These are phyloP conservation scores for Phytopythium sindhum DNA, from an alignment of 352 stramenopile species.

Conservation along the genomic window DNA sequence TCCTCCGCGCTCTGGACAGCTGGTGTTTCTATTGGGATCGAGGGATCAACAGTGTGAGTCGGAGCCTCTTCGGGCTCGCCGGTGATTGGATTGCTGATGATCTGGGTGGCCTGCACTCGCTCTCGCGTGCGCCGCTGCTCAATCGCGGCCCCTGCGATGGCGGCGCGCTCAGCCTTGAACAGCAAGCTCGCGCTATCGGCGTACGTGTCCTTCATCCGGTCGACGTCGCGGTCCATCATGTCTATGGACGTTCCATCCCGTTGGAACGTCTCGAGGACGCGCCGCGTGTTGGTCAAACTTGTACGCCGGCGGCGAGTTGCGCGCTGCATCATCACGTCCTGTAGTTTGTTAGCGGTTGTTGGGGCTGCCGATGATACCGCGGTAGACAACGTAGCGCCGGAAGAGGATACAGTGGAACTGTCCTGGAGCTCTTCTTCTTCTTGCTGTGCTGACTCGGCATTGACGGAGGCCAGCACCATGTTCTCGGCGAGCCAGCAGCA, in stretches of 20 bases:
- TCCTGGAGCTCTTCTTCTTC: not conserved
- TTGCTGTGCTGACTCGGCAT: not conserved
- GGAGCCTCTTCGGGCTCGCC: slow-evolving; percentile 31
- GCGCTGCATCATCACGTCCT: not conserved
- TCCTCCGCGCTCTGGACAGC: not conserved
- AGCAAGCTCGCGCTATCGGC: slow-evolving; percentile 36
- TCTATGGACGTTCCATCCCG: slow-evolving; percentile 23
- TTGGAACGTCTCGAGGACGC: slow-evolving; percentile 45
- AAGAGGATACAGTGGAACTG: not conserved
- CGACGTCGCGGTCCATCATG: slow-evolving; percentile 24
- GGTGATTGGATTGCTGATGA: slow-evolving; percentile 41
- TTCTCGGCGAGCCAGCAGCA: slow-evolving; percentile 69
- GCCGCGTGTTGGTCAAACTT: slow-evolving; percentile 35
- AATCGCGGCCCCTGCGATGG: slow-evolving; percentile 12
- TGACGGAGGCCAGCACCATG: slow-evolving; percentile 18
- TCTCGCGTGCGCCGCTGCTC: slow-evolving; percentile 10
- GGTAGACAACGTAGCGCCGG: not conserved
- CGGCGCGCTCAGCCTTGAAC: slow-evolving; percentile 44
- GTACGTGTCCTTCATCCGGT: slow-evolving; percentile 50
- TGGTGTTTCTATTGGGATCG: not conserved
- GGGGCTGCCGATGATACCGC: not conserved
- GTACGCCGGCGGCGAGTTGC: slow-evolving; percentile 21
- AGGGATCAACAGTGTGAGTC: slow-evolving; percentile 29
- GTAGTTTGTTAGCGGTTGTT: not conserved
- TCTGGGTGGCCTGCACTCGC: slow-evolving; percentile 7